Conservation (phyloP, 768 basidiomycete genomes). For the Paxillus rubicundulus region DNA sequence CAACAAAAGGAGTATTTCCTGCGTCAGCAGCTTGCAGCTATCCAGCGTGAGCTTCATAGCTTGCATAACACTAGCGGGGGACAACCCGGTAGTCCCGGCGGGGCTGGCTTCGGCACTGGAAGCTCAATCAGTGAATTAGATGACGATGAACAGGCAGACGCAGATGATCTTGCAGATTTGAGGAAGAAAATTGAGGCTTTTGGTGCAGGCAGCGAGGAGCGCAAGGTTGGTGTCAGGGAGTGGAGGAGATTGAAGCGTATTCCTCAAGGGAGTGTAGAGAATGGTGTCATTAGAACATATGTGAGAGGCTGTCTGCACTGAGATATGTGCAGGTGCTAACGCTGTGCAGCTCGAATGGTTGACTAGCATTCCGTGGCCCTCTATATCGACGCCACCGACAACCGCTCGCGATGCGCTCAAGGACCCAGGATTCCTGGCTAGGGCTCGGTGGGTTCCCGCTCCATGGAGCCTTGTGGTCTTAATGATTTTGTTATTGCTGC, state of each 20-base stretch:
- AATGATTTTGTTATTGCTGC: background rate
- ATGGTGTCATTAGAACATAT: conserved; percentile 83
- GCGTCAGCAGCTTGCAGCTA: conserved; percentile 78
- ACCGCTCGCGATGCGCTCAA: conserved; percentile 37
- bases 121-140: conserved; percentile 52
- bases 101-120: conserved; percentile 25
- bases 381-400: conserved; percentile 25
- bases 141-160: conserved; percentile 77
- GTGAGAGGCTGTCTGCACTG: conserved; percentile 41
- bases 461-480: background rate
- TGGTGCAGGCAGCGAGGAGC: conserved; percentile 70
- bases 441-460: conserved; percentile 48
- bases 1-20: conserved; percentile 88
- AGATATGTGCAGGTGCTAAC: conserved; percentile 5
- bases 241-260: conserved; percentile 83
- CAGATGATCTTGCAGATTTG: conserved; percentile 74
- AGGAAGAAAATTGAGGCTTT: conserved; percentile 73
- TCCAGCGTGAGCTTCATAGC: conserved; percentile 69
- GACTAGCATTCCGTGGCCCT: conserved; percentile 80
- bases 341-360: conserved; percentile 75
- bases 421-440: conserved; percentile 58
- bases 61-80: conserved; percentile 40
- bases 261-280: conserved; percentile 87
- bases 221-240: conserved; percentile 79
- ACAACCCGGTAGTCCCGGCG: conserved; percentile 12